phyloP scores from a whole-genome alignment of 495 filamentous ascomycete species.

The Xanthoparmelia taractica region DNA sequence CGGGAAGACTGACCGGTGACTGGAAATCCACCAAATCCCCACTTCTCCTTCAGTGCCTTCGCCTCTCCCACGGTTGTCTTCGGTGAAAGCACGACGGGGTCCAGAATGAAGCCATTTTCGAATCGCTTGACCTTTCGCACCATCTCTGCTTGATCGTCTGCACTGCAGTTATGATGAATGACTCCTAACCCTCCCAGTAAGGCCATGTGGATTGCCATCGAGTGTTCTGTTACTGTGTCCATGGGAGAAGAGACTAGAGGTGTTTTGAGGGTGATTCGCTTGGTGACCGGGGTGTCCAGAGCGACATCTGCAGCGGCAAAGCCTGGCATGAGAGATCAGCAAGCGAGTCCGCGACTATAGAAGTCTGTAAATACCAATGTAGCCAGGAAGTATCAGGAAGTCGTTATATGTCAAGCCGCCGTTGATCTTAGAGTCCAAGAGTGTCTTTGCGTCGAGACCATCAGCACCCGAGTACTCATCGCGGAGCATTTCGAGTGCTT shows the following conservation, averaged over 20 bases:
- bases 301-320: constrained; percentile 86
- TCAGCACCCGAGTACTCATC: constrained; percentile 64
- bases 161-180: constrained; percentile 97
- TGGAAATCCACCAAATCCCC: constrained; percentile 98
- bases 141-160: constrained; percentile 96
- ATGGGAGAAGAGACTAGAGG: constrained; percentile 95
- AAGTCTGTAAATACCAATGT: constrained; percentile 56
- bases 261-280: constrained; percentile 86
- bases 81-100: constrained; percentile 86
- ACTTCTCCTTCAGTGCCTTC: constrained; percentile 87
- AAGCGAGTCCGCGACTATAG: constrained; percentile 51
- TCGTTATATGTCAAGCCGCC: constrained; percentile 87
- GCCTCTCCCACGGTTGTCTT: constrained; percentile 85
- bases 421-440: constrained; percentile 78
- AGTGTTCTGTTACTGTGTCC: constrained; percentile 98
- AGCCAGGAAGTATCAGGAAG: constrained; percentile 60
- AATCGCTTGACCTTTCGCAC: constrained; percentile 98
- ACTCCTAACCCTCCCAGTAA: constrained; percentile 92
- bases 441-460: constrained; percentile 72
- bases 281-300: constrained; percentile 87
- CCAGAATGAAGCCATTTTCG: constrained; percentile 97
- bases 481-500: constrained; percentile 69
- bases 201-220: constrained; percentile 99
- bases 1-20: constrained; percentile 75
- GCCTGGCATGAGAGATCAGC: constrained; percentile 41